phyloP scores from a whole-genome alignment of 2,329 filamentous ascomycete species.

The Penicillium corylophilum region DNA sequence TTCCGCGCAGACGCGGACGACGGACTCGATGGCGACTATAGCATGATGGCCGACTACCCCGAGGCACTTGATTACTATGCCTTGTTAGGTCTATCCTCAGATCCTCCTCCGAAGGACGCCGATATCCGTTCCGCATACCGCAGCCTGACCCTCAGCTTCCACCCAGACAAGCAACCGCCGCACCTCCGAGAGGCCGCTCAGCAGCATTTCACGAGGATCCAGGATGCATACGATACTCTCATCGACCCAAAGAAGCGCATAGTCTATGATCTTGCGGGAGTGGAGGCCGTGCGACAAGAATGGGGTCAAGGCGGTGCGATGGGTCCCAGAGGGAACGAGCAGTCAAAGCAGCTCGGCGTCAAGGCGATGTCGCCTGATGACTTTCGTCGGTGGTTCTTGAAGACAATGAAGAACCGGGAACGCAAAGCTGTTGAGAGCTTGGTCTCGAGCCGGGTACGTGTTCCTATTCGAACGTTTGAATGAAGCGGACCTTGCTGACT shows the following conservation, averaged over 20 bases:
- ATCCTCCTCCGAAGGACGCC: constrained; percentile 41
- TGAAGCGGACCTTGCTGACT: constrained; percentile 9
- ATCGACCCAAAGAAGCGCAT: constrained; percentile 42
- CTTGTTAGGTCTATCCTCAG: constrained; percentile 39
- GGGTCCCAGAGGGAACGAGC: constrained; percentile 31
- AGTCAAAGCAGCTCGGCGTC: constrained; percentile 36
- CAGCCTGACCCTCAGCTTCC: constrained; percentile 44
- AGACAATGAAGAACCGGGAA: constrained; percentile 42
- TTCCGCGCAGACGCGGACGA: constrained; percentile 17
- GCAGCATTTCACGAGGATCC: constrained; percentile 40
- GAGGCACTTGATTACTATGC: constrained; percentile 43
- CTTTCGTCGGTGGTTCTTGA: constrained; percentile 44
- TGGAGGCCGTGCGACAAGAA: constrained; percentile 41
- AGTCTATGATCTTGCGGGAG: constrained; percentile 46
- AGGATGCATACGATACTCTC: constrained; percentile 44
- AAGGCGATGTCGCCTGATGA: constrained; percentile 39
- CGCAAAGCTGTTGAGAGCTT: constrained; percentile 36
- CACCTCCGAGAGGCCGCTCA: constrained; percentile 38
- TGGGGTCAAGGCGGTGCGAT: constrained; percentile 36
- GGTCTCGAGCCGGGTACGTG: constrained; percentile 39
- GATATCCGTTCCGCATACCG: constrained; percentile 47
- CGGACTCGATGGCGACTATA: constrained; percentile 29
- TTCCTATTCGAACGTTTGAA: not conserved
- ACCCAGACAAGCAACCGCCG: constrained; percentile 47
- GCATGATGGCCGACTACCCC: constrained; percentile 29